Base-by-base conservation (phyloP, 1,284 basidiomycete species). In the Testicularia cyperi region DNA sequence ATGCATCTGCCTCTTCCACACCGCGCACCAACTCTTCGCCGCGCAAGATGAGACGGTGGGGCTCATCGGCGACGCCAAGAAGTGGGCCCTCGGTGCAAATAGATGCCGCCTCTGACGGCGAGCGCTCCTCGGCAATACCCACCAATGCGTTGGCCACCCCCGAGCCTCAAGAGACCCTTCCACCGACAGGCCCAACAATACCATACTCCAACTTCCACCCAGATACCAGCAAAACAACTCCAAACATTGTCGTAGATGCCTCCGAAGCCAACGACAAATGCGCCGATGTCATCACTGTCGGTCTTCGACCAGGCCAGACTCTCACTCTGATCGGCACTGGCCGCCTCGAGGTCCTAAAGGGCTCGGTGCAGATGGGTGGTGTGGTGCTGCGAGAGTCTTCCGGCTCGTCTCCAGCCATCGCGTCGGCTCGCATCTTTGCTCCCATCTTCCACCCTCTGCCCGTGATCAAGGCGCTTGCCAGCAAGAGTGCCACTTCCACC, bases 321-420 rank as follows among this genome's bases (percentile, higher is more conserved):
- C 48, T 62, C 30, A 36, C 44, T 16, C 56, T 62, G 18, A 25
- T 62, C 5, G 58, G 58, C 5, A 47, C 52, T 23, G 58, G 51
- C 10, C 36, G 33, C 10, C 26, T 62, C 28, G 23, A 44, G 12
- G 38, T 56, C 12, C 41, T 62, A 10, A 38, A 34, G 12, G 58
- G 58, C n/a, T 25, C 21, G 13, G 52, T 30, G n/a, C 52, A 55
- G 32, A 34, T 62, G 12, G 57, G 57, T 20, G 57, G 57, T 20
- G 52, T 44, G 5, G 12, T 51, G 15, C 12, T 62, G 20, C n/a
- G n/a, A n/a, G n/a, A n/a, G n/a, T n/a, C n/a, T n/a, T n/a, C n/a
- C n/a, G n/a, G n/a, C n/a, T 51, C 47, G n/a, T 26, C 52, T 5
- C 8, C 8, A 7, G 52, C 43, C 9, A 22, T 61, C 41, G 25